These are phyloP conservation scores for Ramaria sp. DNA, from an alignment of 768 basidiomycete species.

Conservation along the genomic window DNA sequence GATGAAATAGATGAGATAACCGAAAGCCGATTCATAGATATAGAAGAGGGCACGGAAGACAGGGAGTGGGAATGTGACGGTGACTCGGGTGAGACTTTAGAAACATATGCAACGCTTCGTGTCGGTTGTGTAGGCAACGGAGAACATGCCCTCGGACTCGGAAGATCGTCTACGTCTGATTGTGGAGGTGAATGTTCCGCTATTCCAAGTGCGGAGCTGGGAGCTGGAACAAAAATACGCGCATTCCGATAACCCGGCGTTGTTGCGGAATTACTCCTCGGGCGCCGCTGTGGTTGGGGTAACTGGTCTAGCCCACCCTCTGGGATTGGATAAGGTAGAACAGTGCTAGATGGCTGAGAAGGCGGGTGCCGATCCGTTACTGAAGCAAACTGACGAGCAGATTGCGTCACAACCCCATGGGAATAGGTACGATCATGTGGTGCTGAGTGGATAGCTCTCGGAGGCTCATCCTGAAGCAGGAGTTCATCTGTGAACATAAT, in stretches of 20 bases:
- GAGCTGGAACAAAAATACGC: background rate
- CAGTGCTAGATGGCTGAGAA: background rate
- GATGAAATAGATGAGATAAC: slow-evolving; percentile 6
- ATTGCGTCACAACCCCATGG: background rate
- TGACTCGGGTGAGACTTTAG: background rate
- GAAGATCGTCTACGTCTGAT: background rate
- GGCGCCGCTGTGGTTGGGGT: background rate
- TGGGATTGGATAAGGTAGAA: background rate
- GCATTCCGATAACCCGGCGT: slow-evolving; percentile 1
- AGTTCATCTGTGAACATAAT: slow-evolving; percentile 1
- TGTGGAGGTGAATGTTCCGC: background rate
- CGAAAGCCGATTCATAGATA: background rate
- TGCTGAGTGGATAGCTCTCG: background rate
- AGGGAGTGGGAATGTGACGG: background rate
- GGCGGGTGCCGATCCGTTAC: too few species aligned
- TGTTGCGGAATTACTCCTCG: background rate
- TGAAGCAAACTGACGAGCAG: background rate
- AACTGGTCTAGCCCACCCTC: background rate
- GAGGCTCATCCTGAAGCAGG: background rate
- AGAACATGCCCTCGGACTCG: too few species aligned
- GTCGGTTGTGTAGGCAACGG: background rate
- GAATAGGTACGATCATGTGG: background rate
- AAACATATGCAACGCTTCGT: background rate
- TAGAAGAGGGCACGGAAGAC: background rate
- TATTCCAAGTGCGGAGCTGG: background rate